A percentile compares a stretch with the other conserved stretches of the same genome.
phyloP scores from a whole-genome alignment of 2,329 filamentous ascomycete species.

The Venturia oleaginea region DNA sequence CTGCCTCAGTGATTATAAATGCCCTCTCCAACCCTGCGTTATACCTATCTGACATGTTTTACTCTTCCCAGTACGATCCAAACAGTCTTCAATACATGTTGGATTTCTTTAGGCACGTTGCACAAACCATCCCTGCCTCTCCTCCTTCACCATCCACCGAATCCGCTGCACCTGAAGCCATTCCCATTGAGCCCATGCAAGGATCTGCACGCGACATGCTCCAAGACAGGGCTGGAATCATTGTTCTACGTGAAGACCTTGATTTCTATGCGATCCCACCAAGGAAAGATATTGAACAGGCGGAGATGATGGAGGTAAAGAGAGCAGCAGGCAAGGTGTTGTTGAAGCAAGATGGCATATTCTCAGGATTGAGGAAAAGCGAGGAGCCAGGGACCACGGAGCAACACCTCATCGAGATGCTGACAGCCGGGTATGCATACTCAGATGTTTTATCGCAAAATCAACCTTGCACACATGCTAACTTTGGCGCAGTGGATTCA shows the following conservation, averaged over 20 bases:
- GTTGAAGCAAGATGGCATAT: constrained; percentile 85
- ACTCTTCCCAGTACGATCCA: constrained; percentile 75
- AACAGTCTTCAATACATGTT: constrained; percentile 97
- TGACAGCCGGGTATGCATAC: constrained; percentile 79
- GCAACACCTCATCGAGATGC: constrained; percentile 97
- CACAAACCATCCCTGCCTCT: constrained; percentile 83
- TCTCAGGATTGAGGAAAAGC: constrained; percentile 87
- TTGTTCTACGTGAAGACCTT: constrained; percentile 88
- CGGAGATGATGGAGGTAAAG: constrained; percentile 94
- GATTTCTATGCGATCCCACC: constrained; percentile 98
- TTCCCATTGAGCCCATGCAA: constrained; percentile 64
- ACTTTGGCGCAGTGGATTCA: constrained; percentile 63
- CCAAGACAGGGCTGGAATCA: constrained; percentile 86
- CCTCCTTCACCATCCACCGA: constrained; percentile 50
- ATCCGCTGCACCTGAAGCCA: constrained; percentile 35
- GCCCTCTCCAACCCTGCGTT: constrained; percentile 35
- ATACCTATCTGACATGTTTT: constrained; percentile 48
- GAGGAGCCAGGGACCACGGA: constrained; percentile 95
- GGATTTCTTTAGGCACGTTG: constrained; percentile 93
- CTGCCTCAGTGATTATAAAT: constrained; percentile 5
- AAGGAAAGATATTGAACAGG: constrained; percentile 67
- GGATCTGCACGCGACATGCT: constrained; percentile 65
- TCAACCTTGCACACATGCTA: not conserved
- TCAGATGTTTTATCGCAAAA: not conserved
- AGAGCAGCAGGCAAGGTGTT: constrained; percentile 81